These are phyloP conservation scores for Globisporangium uncinulatum DNA, from an alignment of 352 stramenopile genomes.

Conservation along the genomic window DNA sequence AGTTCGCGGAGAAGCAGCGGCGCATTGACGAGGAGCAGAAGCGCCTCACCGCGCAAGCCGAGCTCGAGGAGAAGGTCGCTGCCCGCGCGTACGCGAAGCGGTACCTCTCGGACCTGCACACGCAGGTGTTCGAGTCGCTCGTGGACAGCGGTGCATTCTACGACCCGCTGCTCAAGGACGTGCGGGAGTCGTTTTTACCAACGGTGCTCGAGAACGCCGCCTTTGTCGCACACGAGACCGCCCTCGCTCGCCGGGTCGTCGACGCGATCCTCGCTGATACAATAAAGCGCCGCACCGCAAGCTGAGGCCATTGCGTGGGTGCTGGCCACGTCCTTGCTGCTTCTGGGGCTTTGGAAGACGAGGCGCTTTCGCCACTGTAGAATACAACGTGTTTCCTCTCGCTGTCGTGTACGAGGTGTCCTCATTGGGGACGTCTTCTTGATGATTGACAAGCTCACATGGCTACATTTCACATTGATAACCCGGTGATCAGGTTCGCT, in stretches of 20 bases:
- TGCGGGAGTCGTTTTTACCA: slow-evolving; percentile 80
- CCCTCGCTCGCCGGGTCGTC: slow-evolving; percentile 28
- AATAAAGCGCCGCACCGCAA: slow-evolving; percentile 20
- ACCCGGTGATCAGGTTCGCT: no score
- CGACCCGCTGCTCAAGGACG: slow-evolving; percentile 82
- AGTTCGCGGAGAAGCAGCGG: slow-evolving; percentile 88
- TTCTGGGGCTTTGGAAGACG: no score
- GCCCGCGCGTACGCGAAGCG: slow-evolving; percentile 84
- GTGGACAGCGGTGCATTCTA: slow-evolving; percentile 86
- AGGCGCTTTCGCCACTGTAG: no score
- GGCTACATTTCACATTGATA: no score
- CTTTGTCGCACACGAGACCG: slow-evolving; percentile 32
- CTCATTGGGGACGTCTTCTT: no score
- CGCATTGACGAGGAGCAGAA: slow-evolving; percentile 78
- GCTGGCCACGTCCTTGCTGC: no score
- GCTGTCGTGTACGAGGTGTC: no score
- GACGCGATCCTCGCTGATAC: slow-evolving; percentile 26
- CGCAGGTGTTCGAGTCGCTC: slow-evolving; percentile 84
- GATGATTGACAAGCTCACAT: no score
- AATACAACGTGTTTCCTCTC: no score
- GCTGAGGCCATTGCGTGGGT: neutral
- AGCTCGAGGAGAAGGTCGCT: slow-evolving; percentile 91
- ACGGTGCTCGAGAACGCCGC: slow-evolving; percentile 42
- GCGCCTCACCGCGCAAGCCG: slow-evolving; percentile 60
- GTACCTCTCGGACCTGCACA: slow-evolving; percentile 86